A percentile compares a stretch with the other conserved stretches of the same genome.
Evolutionary conservation across 106 monocot species (phyloP).

Genomic region (Dioscorea dumetorum): DNA sequence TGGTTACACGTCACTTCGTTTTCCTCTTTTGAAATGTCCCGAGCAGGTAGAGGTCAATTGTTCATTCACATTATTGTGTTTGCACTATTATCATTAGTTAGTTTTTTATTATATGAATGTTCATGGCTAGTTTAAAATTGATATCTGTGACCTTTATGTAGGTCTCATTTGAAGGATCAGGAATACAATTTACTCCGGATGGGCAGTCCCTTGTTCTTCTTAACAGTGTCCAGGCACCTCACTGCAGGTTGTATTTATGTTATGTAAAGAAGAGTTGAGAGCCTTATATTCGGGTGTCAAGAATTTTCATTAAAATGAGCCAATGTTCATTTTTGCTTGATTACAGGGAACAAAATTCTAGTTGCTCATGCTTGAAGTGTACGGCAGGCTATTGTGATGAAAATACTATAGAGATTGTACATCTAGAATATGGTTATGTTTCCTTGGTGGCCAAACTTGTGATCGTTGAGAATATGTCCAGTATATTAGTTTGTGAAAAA

Average conservation of each 20-base stretch:
- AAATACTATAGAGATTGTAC: conserved; percentile 58
- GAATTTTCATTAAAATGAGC: not conserved
- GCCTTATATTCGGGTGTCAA: not conserved
- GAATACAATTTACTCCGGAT: conserved; percentile 61
- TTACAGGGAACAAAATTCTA: conserved; percentile 51
- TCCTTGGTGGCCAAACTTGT: conserved; percentile 44
- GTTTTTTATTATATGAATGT: not conserved
- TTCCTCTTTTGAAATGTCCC: conserved; percentile 20
- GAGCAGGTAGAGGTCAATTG: conserved; percentile 38
- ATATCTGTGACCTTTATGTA: conserved; percentile 18
- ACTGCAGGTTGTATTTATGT: conserved; percentile 59
- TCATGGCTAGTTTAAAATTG: not conserved
- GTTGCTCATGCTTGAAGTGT: conserved; percentile 68
- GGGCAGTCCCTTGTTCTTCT: conserved; percentile 51
- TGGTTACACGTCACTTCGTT: conserved; percentile 58
- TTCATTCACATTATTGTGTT: not conserved
- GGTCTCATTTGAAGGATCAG: conserved; percentile 52
- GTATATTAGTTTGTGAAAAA: conserved; percentile 63
- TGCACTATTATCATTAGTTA: not conserved
- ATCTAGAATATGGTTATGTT: conserved; percentile 74
- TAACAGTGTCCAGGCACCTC: conserved; percentile 61
- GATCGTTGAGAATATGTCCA: conserved; percentile 29
- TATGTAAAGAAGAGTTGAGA: not conserved
- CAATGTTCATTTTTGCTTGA: conserved; percentile 12
- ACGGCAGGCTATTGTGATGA: conserved; percentile 23